These are phyloP conservation scores for Auriscalpium orientale DNA, from an alignment of 768 basidiomycete species.

Conservation along the genomic window DNA sequence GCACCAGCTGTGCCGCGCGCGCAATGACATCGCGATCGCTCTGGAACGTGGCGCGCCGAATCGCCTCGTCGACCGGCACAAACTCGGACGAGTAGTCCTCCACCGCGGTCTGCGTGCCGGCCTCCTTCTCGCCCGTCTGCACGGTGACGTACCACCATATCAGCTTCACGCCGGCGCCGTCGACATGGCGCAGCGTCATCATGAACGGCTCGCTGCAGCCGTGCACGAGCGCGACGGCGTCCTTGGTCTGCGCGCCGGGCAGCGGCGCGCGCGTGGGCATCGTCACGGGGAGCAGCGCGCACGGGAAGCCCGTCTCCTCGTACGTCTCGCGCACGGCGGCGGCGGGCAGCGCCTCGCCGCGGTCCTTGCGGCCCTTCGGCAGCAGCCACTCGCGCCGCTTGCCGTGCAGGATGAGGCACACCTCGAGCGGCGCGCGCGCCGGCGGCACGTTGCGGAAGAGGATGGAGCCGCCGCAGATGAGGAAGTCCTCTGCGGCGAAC, in stretches of 20 bases:
- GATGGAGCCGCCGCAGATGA: constrained; percentile 24
- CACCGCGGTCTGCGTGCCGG: constrained; percentile 18
- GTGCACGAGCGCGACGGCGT: constrained; percentile 18
- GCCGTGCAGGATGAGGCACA: constrained; percentile 25
- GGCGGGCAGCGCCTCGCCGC: constrained; percentile 40
- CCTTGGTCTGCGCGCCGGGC: constrained; percentile 32
- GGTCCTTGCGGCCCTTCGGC: constrained; percentile 58
- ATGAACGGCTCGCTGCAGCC: constrained; percentile 29
- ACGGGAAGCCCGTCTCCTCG: constrained; percentile 58
- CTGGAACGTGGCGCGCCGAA: constrained; percentile 4
- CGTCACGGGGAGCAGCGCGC: constrained; percentile 38
- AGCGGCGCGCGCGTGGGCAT: constrained; percentile 51
- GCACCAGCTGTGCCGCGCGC: constrained; percentile 4
- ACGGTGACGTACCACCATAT: constrained; percentile 46
- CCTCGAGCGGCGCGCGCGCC: constrained; percentile 13
- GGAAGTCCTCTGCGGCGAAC: constrained; percentile 13
- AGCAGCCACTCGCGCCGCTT: constrained; percentile 32
- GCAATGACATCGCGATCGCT: constrained; percentile 7
- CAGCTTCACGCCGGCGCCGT: constrained; percentile 31
- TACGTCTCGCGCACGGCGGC: constrained; percentile 56
- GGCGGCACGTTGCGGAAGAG: constrained; percentile 17
- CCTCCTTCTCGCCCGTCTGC: constrained; percentile 22
- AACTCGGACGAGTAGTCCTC: constrained; percentile 15
- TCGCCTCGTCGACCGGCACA: constrained; percentile 2
- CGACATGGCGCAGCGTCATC: constrained; percentile 23